These are phyloP conservation scores for Taxawa tesnikishii DNA, from an alignment of 2,329 filamentous ascomycete species.

Conservation along the genomic window DNA sequence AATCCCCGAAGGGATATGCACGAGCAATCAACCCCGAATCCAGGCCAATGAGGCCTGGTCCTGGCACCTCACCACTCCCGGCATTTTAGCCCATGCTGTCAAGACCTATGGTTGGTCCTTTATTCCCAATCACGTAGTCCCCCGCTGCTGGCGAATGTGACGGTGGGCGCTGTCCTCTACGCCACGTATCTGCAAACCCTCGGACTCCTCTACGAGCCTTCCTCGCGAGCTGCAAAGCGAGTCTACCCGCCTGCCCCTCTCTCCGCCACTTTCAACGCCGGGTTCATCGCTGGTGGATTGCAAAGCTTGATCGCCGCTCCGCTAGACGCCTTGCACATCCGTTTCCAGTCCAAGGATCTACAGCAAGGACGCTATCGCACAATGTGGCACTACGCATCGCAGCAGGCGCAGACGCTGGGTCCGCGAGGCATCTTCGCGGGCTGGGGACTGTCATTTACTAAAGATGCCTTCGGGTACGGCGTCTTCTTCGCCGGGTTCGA, in stretches of 20 bases:
- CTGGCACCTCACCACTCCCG: constrained; percentile 55
- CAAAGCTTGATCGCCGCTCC: constrained; percentile 64
- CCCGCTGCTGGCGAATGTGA: constrained; percentile 64
- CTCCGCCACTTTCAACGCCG: constrained; percentile 54
- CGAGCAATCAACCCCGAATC: constrained; percentile 46
- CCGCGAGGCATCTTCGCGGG: constrained; percentile 61
- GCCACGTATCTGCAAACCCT: constrained; percentile 63
- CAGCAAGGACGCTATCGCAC: constrained; percentile 49
- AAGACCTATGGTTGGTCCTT: constrained; percentile 61
- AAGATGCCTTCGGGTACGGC: constrained; percentile 57
- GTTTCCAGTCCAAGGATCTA: constrained; percentile 54
- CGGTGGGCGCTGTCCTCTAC: constrained; percentile 62
- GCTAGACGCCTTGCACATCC: constrained; percentile 61
- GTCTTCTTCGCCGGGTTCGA: constrained; percentile 68
- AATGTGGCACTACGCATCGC: constrained; percentile 61
- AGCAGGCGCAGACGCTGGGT: constrained; percentile 60
- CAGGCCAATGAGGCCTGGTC: constrained; percentile 40
- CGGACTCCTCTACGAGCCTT: constrained; percentile 53
- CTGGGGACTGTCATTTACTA: constrained; percentile 55
- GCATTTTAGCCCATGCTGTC: constrained; percentile 55
- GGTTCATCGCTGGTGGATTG: constrained; percentile 54
- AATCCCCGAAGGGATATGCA: constrained; percentile 49
- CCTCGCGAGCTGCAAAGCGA: constrained; percentile 45
- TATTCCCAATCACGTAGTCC: constrained; percentile 64
- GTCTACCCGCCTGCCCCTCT: constrained; percentile 59